These are phyloP conservation scores for Fusarium hainanense DNA, from an alignment of 2,329 filamentous ascomycete species.

Conservation along the genomic window DNA sequence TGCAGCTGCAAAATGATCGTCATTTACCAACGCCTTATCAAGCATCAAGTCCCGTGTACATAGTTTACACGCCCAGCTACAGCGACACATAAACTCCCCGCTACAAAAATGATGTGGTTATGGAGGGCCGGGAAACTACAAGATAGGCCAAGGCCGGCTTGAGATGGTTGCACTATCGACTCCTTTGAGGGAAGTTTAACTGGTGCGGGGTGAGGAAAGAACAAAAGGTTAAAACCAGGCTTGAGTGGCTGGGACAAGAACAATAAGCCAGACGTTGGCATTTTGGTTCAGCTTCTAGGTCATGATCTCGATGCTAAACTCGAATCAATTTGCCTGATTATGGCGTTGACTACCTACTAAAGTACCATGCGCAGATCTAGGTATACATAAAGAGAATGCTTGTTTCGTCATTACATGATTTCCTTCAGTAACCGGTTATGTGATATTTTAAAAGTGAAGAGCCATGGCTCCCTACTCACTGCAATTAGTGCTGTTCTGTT, in stretches of 20 bases:
- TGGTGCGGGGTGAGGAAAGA: conserved; percentile 27
- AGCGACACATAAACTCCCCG: conserved; percentile 27
- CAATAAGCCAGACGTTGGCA: conserved; percentile 12
- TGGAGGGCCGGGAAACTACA: conserved; percentile 31
- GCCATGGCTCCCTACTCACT: background rate
- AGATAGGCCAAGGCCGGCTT: conserved; percentile 16
- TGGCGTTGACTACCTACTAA: background rate
- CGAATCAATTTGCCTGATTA: background rate
- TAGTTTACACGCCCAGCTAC: background rate
- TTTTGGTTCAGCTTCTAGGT: background rate
- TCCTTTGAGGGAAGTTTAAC: conserved; percentile 31
- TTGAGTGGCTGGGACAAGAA: conserved; percentile 13
- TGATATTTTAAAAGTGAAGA: background rate
- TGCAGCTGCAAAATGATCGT: conserved; percentile 33
- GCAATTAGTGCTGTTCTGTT: background rate
- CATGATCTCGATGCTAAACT: conserved; percentile 13
- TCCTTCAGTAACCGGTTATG: background rate
- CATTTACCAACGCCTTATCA: conserved; percentile 33
- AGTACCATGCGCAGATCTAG: conserved; percentile 7
- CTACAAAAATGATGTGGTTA: conserved; percentile 33
- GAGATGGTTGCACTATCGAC: conserved; percentile 35
- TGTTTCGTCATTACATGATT: background rate
- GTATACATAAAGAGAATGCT: conserved; percentile 9
- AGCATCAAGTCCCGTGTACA: conserved; percentile 37
- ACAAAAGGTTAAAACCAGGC: background rate